Conservation (phyloP, 2,329 filamentous ascomycete species). For the Penicillium sp. region DNA sequence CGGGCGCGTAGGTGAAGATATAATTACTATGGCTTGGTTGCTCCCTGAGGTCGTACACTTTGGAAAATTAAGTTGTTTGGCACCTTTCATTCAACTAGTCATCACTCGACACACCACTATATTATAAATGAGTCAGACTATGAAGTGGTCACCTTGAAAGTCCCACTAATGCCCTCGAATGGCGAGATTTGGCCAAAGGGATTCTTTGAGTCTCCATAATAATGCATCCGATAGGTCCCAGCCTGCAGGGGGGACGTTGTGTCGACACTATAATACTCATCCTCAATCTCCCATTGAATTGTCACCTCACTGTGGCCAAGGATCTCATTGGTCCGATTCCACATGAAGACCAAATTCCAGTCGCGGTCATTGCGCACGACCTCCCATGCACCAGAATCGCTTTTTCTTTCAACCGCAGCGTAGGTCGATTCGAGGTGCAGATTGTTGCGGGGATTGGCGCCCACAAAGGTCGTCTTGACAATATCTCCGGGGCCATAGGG, state of each 20-base stretch:
- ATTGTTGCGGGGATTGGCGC: slow-evolving; percentile 87
- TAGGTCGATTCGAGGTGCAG: slow-evolving; percentile 75
- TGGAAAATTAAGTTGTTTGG: not conserved
- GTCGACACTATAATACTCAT: slow-evolving; percentile 47
- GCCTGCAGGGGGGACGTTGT: slow-evolving; percentile 34
- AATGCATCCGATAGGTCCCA: slow-evolving; percentile 75
- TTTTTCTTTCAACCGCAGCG: slow-evolving; percentile 67
- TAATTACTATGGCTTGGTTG: not conserved
- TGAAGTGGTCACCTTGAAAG: slow-evolving; percentile 35
- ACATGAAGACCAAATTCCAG: slow-evolving; percentile 79
- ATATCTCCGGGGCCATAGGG: slow-evolving; percentile 60
- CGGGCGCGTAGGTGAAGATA: slow-evolving; percentile 2
- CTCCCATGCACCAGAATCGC: slow-evolving; percentile 56
- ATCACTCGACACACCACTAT: not conserved
- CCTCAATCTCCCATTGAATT: slow-evolving; percentile 75
- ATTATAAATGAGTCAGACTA: slow-evolving; percentile 1
- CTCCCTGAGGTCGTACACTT: not conserved
- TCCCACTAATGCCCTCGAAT: slow-evolving; percentile 67
- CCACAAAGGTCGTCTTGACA: slow-evolving; percentile 71
- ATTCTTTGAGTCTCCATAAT: slow-evolving; percentile 79
- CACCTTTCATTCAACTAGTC: not conserved
- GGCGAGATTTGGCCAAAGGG: slow-evolving; percentile 58
- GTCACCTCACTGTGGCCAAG: slow-evolving; percentile 75
- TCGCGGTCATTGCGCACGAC: slow-evolving; percentile 70
- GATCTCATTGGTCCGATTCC: slow-evolving; percentile 68